Base-by-base conservation (phyloP, 768 basidiomycete species). In the Suillus ampliporus region DNA sequence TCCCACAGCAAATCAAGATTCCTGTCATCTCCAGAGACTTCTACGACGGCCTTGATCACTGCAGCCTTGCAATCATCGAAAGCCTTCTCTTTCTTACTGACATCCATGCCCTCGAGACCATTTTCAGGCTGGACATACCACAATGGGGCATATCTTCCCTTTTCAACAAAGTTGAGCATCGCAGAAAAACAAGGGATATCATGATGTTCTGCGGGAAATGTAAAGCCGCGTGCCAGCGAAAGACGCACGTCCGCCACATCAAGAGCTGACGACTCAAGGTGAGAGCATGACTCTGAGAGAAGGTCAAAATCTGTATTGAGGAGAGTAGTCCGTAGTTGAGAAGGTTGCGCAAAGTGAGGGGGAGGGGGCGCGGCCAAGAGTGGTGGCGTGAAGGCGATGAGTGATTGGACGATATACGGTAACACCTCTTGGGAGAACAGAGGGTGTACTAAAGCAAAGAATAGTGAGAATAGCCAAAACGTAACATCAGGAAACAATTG, bases 51-150 rank as follows among this genome's bases (percentile, higher is more conserved):
- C 68, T 94, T 94, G 74, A 95, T 89, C 10, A 95, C 79, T 0
- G 92, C 93, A 4, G 89, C 90, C 76, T 95, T 96, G 77, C 92
- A 93, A 34, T 89, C 84, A 66, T 88, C 86, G 65, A 96, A 90
- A 2, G 84, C 82, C 72, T 90, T 90, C 72, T 91, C 86, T 75
- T 85, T 89, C 62, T 79, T 79, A 61, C 91, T 86, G 50, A 78
- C 69, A 41, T 86, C 88, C 9, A 78, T 68, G 28, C 77, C 73
- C 15, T 77, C 73, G 28, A 77, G 62, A 57, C 72, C 68, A 13
- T 70, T 69, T 23, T 76, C 72, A 15, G 73, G 67, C 14, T 80
- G 72, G 50, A 74, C 76, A 54, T 78, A 77, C 92, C 92, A 94
- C 28, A 85, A 79, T 4, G 84, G 79, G 3, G 89, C 86, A 67